Evolutionary conservation across 495 filamentous ascomycete species (phyloP), one percentile per base, ranked within the genome.

Genomic region (Amniculicola lignicola): DNA sequence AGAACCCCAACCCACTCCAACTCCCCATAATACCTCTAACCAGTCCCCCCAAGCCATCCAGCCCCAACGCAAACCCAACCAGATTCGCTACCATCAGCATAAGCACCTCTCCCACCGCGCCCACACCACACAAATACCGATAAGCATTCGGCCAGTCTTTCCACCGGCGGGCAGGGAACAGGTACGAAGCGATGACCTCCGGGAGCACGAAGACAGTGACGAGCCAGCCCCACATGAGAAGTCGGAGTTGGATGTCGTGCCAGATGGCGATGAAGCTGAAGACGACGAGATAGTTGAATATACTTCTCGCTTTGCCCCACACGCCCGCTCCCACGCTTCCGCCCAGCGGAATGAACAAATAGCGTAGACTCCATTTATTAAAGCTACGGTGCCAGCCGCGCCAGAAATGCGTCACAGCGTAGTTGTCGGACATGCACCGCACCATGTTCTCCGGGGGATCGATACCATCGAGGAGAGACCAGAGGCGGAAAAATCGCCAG

Each of bases 371-470:
- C 90, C 90, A 99, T 51, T 88, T 84, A 72, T 97, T 96, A 75
- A 86, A 97, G 59, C 82, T 87, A 31, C 90, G 83, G 70, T 99
- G 93, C 94, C 94, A 97, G 54, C 82, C 79, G 48, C 93, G 87
- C 93, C 93, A 99, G 74, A 99, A 99, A 21, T 81, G 84, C n/a
- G 89, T 76, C 5, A 88, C 83, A 50, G 86, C 91, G 74, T 91
- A 96, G 69, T 97, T 97, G 73, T 99, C 82, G 62, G 83, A 89
- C 74, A 96, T 89, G 75, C 93, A 99, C 63, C 93, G 89, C 44
- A 97, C 79, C 88, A 99, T 93, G 72, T 99, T 99, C 69, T 99
- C 93, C 2, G 93, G 91, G 0, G 93, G 90, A 67, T 99, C 93
- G 63, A 97, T 81, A 57, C 87, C 86, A 68, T 99, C 93, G 35